These are phyloP conservation scores for Aspergillus novofumigatus DNA, from an alignment of 2,329 filamentous ascomycete species.

Conservation along the genomic window DNA sequence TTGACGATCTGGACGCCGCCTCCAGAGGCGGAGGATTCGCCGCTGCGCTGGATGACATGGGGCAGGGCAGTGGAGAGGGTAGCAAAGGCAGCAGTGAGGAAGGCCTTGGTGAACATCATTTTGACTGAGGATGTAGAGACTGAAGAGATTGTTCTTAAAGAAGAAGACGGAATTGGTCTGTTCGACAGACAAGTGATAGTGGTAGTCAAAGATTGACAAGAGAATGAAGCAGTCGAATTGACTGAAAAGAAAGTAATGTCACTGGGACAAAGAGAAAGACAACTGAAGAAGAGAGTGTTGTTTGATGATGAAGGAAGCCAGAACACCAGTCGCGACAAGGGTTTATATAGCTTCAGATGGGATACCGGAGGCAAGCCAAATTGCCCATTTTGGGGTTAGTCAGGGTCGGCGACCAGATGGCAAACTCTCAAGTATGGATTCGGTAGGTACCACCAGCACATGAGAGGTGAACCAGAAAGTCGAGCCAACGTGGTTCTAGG, in stretches of 20 bases:
- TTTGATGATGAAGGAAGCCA: not conserved
- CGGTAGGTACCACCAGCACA: not conserved
- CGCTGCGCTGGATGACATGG: slow-evolving; percentile 22
- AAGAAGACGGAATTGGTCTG: not conserved
- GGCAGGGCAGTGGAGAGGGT: slow-evolving; percentile 30
- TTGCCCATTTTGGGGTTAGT: not conserved
- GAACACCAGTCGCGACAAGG: not conserved
- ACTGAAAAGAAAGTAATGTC: slow-evolving; percentile 4
- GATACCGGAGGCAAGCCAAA: not conserved
- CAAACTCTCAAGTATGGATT: not conserved
- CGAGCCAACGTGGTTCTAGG: not conserved
- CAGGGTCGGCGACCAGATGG: not conserved
- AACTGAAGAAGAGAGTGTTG: not conserved
- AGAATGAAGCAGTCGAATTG: not conserved
- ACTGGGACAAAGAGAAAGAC: slow-evolving; percentile 1
- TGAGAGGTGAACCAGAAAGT: not conserved
- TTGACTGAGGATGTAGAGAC: slow-evolving; percentile 13
- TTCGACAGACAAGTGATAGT: not conserved
- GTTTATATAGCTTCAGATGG: slow-evolving; percentile 5
- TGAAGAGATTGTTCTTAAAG: slow-evolving; percentile 1
- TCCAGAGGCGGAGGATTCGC: slow-evolving; percentile 9
- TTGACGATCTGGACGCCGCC: slow-evolving; percentile 37
- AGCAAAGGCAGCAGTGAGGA: slow-evolving; percentile 30
- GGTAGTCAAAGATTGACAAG: slow-evolving; percentile 2
- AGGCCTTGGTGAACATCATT: slow-evolving; percentile 37